phyloP scores from a whole-genome alignment of 768 basidiomycete species.

The Amanita exitialis region DNA sequence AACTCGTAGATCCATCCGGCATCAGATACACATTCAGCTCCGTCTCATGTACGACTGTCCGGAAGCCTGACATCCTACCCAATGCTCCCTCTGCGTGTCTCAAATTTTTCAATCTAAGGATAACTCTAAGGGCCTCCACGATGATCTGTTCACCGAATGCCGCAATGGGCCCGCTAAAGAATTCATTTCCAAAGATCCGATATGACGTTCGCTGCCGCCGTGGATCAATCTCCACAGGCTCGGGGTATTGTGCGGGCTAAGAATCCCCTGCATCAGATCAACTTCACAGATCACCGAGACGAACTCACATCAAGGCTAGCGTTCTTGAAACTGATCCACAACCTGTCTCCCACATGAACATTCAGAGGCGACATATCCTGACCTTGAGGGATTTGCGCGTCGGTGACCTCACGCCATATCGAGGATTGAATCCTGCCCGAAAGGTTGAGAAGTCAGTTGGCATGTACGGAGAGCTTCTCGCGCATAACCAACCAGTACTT shows the following conservation, averaged over 20 bases:
- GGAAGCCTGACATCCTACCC: constrained; percentile 27
- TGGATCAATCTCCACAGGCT: constrained; percentile 29
- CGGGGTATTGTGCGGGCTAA: constrained; percentile 31
- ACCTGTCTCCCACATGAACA: constrained; percentile 29
- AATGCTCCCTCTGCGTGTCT: constrained; percentile 34
- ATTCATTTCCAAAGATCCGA: constrained; percentile 23
- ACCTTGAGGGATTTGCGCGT: constrained; percentile 25
- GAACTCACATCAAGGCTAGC: constrained; percentile 31
- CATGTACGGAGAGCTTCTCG: constrained; percentile 40
- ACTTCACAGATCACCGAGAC: not conserved
- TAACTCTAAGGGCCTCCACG: constrained; percentile 32
- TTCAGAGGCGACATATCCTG: constrained; percentile 20
- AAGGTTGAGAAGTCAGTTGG: not conserved
- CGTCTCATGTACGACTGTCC: constrained; percentile 19
- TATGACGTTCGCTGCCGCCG: constrained; percentile 21
- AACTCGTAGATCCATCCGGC: constrained; percentile 22
- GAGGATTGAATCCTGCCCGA: constrained; percentile 23
- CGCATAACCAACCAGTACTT: constrained; percentile 36
- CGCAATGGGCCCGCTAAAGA: constrained; percentile 30
- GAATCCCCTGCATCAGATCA: not conserved
- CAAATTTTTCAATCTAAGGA: constrained; percentile 35
- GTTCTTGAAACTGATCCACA: constrained; percentile 30
- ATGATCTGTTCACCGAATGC: constrained; percentile 26
- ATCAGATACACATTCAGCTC: constrained; percentile 24
- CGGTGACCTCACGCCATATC: constrained; percentile 29